Base-by-base conservation (phyloP, 768 basidiomycete genomes). In the Hygrocybe punicea region DNA sequence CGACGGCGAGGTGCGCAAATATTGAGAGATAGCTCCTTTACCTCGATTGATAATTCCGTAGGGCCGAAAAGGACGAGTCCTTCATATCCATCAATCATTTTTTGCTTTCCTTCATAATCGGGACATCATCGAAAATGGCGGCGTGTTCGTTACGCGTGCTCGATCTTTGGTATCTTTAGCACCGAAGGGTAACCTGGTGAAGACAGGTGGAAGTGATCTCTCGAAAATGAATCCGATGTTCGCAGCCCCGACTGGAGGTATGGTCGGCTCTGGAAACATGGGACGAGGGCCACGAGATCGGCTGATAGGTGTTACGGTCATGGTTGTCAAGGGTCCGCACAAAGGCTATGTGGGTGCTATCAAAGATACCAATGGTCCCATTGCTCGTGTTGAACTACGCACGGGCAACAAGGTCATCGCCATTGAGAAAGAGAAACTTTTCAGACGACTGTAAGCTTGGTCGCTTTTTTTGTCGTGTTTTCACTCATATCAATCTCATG, bases 21-120 rank as follows among this genome's bases (percentile, higher is more conserved):
- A 9, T 37, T 34, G 23, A 8, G 42, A 36, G 34, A n/a, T 37
- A 10, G 5, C 5, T 53, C 13, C 17, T 17, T 57, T 36, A 16
- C 14, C 49, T 60, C 60, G 60, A 51, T 19, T 10, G 13, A 21
- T 53, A 29, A 44, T 42, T 36, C 48, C 47, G 34, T 52, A 96
- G 87, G 78, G 78, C 36, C 89, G 95, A 5, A 91, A 87, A 80
- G 97, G 97, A 46, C 82, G 84, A 56, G 89, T 98, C 11, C 76
- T 99, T 24, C 95, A 98, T 65, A 93, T 94, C 42, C 89, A 96
- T 70, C 93, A 96, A 67, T 93, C 94, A 0, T 86, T 91, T 71
- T 96, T 86, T 64, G 93, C 91, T 3, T 99, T 98, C 80, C 73
- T 98, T 46, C 89, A 95, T 74, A 96, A 95, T 65, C 87, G 95